A percentile compares a stretch with the other conserved stretches of the same genome.
These are phyloP conservation scores for Glonium stellatum DNA, from an alignment of 495 filamentous ascomycete species.

Conservation along the genomic window DNA sequence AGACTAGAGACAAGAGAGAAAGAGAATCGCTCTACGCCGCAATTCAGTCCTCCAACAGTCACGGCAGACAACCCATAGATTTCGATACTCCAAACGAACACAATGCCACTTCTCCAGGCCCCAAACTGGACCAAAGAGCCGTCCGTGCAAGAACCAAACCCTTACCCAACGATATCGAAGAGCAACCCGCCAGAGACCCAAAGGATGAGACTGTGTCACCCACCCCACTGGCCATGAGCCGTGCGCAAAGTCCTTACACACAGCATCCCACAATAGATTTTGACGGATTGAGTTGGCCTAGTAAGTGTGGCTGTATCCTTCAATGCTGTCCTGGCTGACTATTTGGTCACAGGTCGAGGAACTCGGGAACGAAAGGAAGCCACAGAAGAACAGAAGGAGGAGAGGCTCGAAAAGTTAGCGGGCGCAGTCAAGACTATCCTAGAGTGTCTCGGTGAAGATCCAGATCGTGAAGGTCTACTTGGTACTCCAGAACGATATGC, in stretches of 20 bases:
- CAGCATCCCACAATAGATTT: conserved; percentile 66
- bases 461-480: conserved; percentile 79
- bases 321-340: conserved; percentile 8
- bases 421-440: conserved; percentile 85
- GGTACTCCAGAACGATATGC: conserved; percentile 88
- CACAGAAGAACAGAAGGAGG: conserved; percentile 62
- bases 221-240: conserved; percentile 45
- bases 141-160: conserved; percentile 9
- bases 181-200: conserved; percentile 54
- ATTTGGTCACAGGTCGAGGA: conserved; percentile 54
- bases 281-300: conserved; percentile 66
- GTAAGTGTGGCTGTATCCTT: conserved; percentile 37
- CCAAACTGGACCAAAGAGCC: not conserved
- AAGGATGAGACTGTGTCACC: conserved; percentile 56
- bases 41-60: conserved; percentile 22
- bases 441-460: conserved; percentile 94
- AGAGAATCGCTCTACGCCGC: conserved; percentile 24
- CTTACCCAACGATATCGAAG: conserved; percentile 18
- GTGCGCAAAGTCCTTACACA: conserved; percentile 54
- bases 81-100: conserved; percentile 21
- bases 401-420: conserved; percentile 67
- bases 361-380: conserved; percentile 77
- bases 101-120: conserved; percentile 3
- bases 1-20: conserved; percentile 28
- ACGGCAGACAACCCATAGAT: conserved; percentile 19